Evolutionary conservation across 2,329 filamentous ascomycete genomes (phyloP).

Genomic region (Graphilbum fragrans): DNA sequence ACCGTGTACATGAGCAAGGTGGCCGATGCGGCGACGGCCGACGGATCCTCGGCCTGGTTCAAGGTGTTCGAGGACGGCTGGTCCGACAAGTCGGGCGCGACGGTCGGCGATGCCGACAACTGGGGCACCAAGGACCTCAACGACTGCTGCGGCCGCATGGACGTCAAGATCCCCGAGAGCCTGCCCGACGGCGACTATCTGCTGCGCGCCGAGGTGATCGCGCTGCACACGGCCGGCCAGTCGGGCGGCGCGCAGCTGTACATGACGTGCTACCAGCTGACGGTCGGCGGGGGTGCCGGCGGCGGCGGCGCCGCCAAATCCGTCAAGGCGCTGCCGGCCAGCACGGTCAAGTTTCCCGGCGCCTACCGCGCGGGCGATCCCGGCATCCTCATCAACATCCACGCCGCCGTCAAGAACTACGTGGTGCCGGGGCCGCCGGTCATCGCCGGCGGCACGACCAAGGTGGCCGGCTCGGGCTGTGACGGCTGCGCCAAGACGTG

Average conservation of each 20-base stretch:
- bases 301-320: slow-evolving; percentile 12
- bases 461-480: slow-evolving; percentile 23
- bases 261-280: slow-evolving; percentile 18
- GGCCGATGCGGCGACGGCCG: slow-evolving; percentile 25
- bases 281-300: too few species aligned
- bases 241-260: slow-evolving; percentile 17
- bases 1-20: slow-evolving; percentile 32
- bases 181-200: slow-evolving; percentile 21
- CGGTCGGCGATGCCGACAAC: slow-evolving; percentile 18
- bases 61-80: slow-evolving; percentile 32
- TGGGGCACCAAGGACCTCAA: slow-evolving; percentile 24
- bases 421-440: slow-evolving; percentile 26
- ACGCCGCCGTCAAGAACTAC: slow-evolving; percentile 22
- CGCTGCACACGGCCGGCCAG: slow-evolving; percentile 24
- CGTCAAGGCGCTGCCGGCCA: slow-evolving; percentile 2
- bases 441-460: slow-evolving; percentile 20
- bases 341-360: slow-evolving; percentile 20
- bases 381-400: slow-evolving; percentile 29
- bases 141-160: slow-evolving; percentile 20
- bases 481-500: slow-evolving; percentile 23
- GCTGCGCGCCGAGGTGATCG: slow-evolving; percentile 30
- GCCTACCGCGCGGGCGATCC: slow-evolving; percentile 26
- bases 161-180: slow-evolving; percentile 14
- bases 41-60: slow-evolving; percentile 29
- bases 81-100: slow-evolving; percentile 15